Conservation (phyloP, 1,139 yeast genomes). For the Kodamaea sp. region DNA sequence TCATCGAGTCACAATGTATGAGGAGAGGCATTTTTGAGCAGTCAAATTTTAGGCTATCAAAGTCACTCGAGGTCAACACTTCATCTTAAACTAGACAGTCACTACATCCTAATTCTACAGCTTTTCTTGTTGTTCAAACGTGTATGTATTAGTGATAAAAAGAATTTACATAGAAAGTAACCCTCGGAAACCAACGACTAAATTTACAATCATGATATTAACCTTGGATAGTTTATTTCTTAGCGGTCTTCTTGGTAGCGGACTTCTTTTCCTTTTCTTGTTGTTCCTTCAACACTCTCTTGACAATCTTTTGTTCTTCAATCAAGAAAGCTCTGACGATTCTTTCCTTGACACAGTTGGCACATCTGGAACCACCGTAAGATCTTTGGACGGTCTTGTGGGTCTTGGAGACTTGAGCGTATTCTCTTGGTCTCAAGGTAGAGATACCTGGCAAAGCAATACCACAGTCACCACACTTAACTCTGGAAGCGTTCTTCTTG, state of each 20-base stretch:
- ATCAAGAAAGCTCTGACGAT: conserved; percentile 98
- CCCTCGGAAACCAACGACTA: conserved; percentile 18
- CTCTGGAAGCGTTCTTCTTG: conserved; percentile 92
- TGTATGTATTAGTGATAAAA: conserved; percentile 22
- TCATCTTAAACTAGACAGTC: too few species aligned
- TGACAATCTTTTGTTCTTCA: conserved; percentile 99
- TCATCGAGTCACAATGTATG: too few species aligned
- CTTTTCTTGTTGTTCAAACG: conserved; percentile 9
- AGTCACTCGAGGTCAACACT: too few species aligned
- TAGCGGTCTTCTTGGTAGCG: conserved; percentile 43
- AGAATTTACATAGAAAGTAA: conserved; percentile 23
- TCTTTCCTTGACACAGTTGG: conserved; percentile 98
- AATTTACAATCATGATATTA: conserved; percentile 17
- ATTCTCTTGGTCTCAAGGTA: conserved; percentile 96
- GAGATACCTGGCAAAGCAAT: conserved; percentile 86
- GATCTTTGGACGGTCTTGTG: conserved; percentile 99
- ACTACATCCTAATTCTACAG: not conserved
- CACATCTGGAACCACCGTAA: conserved; percentile 99
- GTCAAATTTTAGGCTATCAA: too few species aligned
- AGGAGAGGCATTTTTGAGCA: too few species aligned
- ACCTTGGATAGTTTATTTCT: conserved; percentile 33
- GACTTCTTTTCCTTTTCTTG: conserved; percentile 78
- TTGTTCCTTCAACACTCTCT: conserved; percentile 96
- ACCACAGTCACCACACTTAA: conserved; percentile 99
- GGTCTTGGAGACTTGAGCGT: conserved; percentile 92